Evolutionary conservation across 148 eudicot genomes (phyloP).

Genomic region (Linanthus parryae): DNA sequence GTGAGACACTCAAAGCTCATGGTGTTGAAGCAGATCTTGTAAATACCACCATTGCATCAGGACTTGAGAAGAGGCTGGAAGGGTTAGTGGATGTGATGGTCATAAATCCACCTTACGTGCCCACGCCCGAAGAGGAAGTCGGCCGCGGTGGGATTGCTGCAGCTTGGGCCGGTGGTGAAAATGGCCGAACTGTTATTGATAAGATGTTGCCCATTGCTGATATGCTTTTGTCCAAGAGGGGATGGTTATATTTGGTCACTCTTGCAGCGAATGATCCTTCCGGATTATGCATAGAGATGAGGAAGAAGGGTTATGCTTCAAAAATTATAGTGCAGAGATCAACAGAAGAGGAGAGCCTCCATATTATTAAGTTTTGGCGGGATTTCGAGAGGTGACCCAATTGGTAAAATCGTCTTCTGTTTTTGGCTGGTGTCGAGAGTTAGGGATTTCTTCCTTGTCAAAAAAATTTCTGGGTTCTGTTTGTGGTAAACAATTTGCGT

Average conservation of each 20-base stretch:
- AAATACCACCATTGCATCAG: constrained; percentile 63
- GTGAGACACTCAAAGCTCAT: constrained; percentile 63
- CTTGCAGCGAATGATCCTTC: constrained; percentile 67
- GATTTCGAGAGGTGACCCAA: constrained; percentile 53
- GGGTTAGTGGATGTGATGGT: constrained; percentile 78
- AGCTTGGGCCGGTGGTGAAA: constrained; percentile 96
- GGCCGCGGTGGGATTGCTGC: constrained; percentile 66
- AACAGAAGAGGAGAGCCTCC: constrained; percentile 89
- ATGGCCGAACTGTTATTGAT: constrained; percentile 81
- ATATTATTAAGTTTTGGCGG: constrained; percentile 86
- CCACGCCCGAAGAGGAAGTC: constrained; percentile 94
- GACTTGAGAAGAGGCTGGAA: constrained; percentile 48
- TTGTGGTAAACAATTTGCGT: too few species aligned
- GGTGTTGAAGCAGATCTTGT: constrained; percentile 82
- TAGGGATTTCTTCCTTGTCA: too few species aligned
- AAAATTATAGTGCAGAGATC: constrained; percentile 81
- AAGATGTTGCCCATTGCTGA: constrained; percentile 77
- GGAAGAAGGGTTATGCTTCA: constrained; percentile 64
- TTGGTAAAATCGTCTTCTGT: too few species aligned
- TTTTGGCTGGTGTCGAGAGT: too few species aligned
- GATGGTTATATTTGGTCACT: constrained; percentile 85
- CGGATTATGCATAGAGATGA: constrained; percentile 73
- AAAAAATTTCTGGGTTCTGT: too few species aligned
- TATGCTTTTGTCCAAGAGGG: constrained; percentile 64
- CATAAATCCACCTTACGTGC: constrained; percentile 95